These are phyloP conservation scores for Austropuccinia psidii DNA, from an alignment of 1,284 basidiomycete species.

Conservation along the genomic window DNA sequence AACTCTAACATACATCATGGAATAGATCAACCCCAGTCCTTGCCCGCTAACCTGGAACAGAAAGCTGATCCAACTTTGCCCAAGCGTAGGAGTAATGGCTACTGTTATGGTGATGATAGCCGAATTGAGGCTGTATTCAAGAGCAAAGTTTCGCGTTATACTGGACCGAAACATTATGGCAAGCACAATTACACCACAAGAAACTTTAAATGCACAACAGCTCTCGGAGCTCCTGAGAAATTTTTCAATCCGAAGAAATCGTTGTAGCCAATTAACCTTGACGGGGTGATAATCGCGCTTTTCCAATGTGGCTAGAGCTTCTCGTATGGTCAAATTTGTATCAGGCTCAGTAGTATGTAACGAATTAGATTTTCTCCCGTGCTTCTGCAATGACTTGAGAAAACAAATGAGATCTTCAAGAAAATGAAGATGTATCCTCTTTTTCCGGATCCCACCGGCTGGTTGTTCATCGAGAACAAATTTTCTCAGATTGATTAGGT, in stretches of 20 bases:
- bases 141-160: slow-evolving; percentile 44
- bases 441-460: slow-evolving; percentile 4
- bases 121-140: slow-evolving; percentile 45
- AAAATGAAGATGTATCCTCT: slow-evolving; percentile 46
- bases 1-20: slow-evolving; percentile 38
- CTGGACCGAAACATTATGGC: slow-evolving; percentile 42
- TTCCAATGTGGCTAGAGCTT: slow-evolving; percentile 46
- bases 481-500: slow-evolving; percentile 3
- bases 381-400: background rate
- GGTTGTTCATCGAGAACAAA: background rate
- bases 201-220: slow-evolving; percentile 46
- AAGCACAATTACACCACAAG: slow-evolving; percentile 45
- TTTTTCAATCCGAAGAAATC: slow-evolving; percentile 41
- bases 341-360: background rate
- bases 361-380: background rate
- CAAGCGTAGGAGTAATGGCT: slow-evolving; percentile 46
- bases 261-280: slow-evolving; percentile 40
- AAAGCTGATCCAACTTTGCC: slow-evolving; percentile 47
- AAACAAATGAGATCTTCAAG: slow-evolving; percentile 41
- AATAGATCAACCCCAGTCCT: slow-evolving; percentile 38
- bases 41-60: slow-evolving; percentile 47
- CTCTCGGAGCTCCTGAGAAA: slow-evolving; percentile 42
- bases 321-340: slow-evolving; percentile 42
- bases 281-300: slow-evolving; percentile 40
- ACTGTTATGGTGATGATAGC: slow-evolving; percentile 48